Evolutionary conservation across 2,329 filamentous ascomycete species (phyloP).

Genomic region (Xylaria hypoxylon): DNA sequence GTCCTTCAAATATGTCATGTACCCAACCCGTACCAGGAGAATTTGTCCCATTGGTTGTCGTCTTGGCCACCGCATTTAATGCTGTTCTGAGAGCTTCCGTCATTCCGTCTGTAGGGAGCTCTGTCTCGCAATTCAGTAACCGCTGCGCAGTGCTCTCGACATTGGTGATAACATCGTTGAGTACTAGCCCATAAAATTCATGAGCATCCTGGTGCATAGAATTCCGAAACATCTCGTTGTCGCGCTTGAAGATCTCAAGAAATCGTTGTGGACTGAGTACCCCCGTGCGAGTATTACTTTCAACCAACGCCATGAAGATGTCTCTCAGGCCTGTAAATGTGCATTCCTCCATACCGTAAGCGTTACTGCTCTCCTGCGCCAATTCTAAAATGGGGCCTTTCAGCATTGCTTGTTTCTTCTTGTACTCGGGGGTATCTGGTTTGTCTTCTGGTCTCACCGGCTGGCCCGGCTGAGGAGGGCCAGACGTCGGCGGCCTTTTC

Average conservation of each 20-base stretch:
- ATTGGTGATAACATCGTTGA: conserved; percentile 96
- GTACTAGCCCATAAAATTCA: conserved; percentile 91
- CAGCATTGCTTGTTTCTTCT: conserved; percentile 94
- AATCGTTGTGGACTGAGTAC: conserved; percentile 94
- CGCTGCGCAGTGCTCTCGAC: conserved; percentile 87
- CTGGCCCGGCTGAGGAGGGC: conserved; percentile 65
- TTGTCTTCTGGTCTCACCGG: conserved; percentile 84
- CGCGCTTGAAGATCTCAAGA: conserved; percentile 89
- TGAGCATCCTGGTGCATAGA: conserved; percentile 99
- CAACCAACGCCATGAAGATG: conserved; percentile 91
- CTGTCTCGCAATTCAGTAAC: conserved; percentile 63
- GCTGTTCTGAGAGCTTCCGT: conserved; percentile 64
- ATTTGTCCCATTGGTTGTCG: conserved; percentile 57
- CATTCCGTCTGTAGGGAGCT: conserved; percentile 57
- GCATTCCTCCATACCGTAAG: conserved; percentile 93
- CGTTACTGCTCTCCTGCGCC: conserved; percentile 79
- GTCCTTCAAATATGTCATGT: conserved; percentile 95
- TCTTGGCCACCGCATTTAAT: conserved; percentile 55
- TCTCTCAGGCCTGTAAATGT: conserved; percentile 96
- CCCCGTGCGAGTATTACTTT: conserved; percentile 83
- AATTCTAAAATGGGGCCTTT: conserved; percentile 89
- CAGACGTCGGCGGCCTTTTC: conserved; percentile 65
- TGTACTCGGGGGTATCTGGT: conserved; percentile 94
- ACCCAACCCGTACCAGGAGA: conserved; percentile 85
- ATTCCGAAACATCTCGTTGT: conserved; percentile 97